These are phyloP conservation scores for Ricinus communis DNA, from an alignment of 345 rosid species.

Conservation along the genomic window DNA sequence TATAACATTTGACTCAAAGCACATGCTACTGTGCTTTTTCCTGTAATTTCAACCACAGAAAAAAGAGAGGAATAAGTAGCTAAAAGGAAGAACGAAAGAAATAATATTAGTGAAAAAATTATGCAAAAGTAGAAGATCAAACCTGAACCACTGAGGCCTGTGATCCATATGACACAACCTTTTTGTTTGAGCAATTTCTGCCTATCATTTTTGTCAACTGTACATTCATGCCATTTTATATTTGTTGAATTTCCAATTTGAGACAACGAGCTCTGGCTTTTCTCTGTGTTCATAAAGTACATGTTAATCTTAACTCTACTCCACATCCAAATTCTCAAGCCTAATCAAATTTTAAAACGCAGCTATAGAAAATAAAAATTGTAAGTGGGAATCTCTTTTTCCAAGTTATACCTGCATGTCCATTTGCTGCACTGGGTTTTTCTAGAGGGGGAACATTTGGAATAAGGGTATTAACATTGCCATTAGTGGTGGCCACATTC, in stretches of 20 bases:
- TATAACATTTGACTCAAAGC: constrained; percentile 28
- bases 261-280: constrained; percentile 6
- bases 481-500: neutral
- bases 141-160: constrained; percentile 37
- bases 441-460: constrained; percentile 8
- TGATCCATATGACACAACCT: constrained; percentile 35
- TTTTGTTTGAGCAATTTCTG: constrained; percentile 26
- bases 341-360: no score
- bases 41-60: constrained; percentile 3
- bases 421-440: constrained; percentile 5
- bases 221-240: constrained; percentile 29
- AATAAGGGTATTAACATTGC: neutral
- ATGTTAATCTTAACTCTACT: no score
- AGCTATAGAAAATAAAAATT: no score
- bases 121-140: neutral
- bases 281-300: neutral
- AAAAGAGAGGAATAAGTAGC: neutral
- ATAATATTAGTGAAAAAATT: neutral
- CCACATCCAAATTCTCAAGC: no score
- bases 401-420: constrained; percentile 19
- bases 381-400: neutral
- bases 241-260: constrained; percentile 30
- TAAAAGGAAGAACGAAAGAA: neutral
- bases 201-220: constrained; percentile 22
- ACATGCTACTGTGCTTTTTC: constrained; percentile 34